Conservation (phyloP, 2,329 filamentous ascomycete species). For the Fusarium veterinarium region DNA sequence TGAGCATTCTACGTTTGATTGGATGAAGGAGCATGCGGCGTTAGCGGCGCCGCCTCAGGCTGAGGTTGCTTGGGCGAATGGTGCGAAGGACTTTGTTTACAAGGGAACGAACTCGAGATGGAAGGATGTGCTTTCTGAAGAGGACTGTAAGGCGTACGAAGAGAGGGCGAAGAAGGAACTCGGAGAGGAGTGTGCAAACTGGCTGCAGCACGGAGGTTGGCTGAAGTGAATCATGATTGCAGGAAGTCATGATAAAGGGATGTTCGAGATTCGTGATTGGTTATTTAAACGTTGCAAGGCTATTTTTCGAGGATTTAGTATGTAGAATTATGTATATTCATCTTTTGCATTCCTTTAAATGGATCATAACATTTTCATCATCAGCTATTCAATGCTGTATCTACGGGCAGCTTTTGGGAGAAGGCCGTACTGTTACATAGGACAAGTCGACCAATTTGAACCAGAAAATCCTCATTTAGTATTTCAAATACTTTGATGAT, state of each 20-base stretch:
- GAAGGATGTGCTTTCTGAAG: neutral
- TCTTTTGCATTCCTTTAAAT: no score
- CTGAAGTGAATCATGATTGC: neutral
- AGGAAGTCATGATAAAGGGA: fast-evolving
- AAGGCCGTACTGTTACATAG: no score
- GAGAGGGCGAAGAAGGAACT: neutral
- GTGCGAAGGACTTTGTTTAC: slow-evolving; percentile 1
- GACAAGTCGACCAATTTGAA: no score
- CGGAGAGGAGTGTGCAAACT: neutral
- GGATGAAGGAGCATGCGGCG: slow-evolving; percentile 14
- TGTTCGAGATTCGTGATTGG: no score
- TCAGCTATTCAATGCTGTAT: no score
- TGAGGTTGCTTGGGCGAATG: slow-evolving; percentile 8
- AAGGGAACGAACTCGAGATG: slow-evolving; percentile 7
- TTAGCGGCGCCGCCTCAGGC: neutral
- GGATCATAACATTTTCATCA: no score
- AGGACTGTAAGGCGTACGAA: neutral
- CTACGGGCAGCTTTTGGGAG: no score
- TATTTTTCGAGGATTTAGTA: no score
- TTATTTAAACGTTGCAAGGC: no score
- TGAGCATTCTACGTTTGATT: slow-evolving; percentile 13
- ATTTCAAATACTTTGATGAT: no score
- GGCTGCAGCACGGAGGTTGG: slow-evolving; percentile 1
- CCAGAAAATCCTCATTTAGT: no score
- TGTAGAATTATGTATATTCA: no score